Percentiles rank a stretch among this genome's conserved stretches.
Conservation (phyloP, 2,329 filamentous ascomycete genomes). For the Penicillium corylophilum region DNA sequence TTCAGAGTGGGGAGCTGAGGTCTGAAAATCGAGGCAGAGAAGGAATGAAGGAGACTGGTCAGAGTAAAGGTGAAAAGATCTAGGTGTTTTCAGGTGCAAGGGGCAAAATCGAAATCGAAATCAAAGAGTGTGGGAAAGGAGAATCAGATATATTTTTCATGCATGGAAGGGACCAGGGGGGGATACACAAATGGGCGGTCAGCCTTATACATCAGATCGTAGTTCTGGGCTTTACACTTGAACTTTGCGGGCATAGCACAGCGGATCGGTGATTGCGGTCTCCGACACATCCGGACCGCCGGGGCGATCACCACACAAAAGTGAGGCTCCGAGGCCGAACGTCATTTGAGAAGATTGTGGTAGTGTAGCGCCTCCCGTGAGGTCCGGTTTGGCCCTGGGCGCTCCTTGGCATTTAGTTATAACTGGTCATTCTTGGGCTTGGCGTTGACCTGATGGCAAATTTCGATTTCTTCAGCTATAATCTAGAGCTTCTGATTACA, state of each 20-base stretch:
- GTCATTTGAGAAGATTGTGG: neutral
- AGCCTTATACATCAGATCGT: conserved; percentile 20
- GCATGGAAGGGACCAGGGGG: neutral
- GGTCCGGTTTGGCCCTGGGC: neutral
- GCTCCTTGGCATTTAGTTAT: neutral
- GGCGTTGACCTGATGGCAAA: neutral
- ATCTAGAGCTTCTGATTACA: neutral
- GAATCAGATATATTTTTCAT: neutral
- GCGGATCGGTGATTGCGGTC: conserved; percentile 13
- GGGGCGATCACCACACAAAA: neutral
- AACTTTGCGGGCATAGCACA: no score
- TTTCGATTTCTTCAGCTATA: neutral
- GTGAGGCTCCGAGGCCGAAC: conserved; percentile 4
- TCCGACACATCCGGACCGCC: conserved; percentile 18
- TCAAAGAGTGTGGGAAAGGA: neutral
- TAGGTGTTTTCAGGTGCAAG: conserved; percentile 5
- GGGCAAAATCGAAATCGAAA: neutral
- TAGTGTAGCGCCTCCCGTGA: neutral
- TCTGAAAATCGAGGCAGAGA: neutral
- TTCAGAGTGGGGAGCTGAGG: neutral
- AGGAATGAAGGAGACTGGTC: neutral
- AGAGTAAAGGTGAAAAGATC: neutral
- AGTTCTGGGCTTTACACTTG: neutral
- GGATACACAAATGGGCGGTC: conserved; percentile 16
- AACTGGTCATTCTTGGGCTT: neutral